Evolutionary conservation across 2,329 filamentous ascomycete species (phyloP).

Genomic region (Colletotrichum sp.): DNA sequence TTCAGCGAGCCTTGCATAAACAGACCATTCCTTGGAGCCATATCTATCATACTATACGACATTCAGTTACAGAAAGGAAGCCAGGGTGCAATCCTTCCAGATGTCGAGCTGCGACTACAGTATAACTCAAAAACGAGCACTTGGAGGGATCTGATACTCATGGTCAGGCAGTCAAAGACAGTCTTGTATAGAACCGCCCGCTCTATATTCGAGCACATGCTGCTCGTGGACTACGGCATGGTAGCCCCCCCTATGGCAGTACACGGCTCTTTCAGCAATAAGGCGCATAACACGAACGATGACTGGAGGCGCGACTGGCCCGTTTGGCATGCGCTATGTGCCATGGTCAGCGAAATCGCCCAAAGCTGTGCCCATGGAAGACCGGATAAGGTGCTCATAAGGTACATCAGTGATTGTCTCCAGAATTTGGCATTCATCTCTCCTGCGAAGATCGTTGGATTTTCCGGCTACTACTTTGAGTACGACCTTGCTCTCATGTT

Average conservation of each 20-base stretch:
- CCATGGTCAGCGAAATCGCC: background rate
- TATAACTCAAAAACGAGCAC: background rate
- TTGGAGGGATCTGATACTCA: fast-evolving
- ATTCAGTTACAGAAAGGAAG: background rate
- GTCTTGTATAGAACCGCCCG: fast-evolving
- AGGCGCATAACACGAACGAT: no score
- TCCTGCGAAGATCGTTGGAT: no score
- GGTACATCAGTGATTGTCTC: no score
- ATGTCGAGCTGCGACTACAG: background rate
- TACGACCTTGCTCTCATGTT: background rate
- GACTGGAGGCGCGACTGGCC: background rate
- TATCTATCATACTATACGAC: background rate
- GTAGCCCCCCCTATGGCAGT: fast-evolving
- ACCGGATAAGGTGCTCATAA: no score
- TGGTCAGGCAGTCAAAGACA: fast-evolving
- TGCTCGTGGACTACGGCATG: background rate
- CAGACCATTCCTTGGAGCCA: background rate
- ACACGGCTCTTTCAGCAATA: no score
- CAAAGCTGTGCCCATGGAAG: background rate
- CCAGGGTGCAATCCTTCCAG: no score
- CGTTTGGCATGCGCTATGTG: fast-evolving
- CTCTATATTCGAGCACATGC: background rate
- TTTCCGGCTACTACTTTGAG: no score
- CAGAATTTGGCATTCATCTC: no score
- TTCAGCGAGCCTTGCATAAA: fast-evolving